phyloP scores from a whole-genome alignment of 2,329 filamentous ascomycete genomes.

The Xylaria sp. region DNA sequence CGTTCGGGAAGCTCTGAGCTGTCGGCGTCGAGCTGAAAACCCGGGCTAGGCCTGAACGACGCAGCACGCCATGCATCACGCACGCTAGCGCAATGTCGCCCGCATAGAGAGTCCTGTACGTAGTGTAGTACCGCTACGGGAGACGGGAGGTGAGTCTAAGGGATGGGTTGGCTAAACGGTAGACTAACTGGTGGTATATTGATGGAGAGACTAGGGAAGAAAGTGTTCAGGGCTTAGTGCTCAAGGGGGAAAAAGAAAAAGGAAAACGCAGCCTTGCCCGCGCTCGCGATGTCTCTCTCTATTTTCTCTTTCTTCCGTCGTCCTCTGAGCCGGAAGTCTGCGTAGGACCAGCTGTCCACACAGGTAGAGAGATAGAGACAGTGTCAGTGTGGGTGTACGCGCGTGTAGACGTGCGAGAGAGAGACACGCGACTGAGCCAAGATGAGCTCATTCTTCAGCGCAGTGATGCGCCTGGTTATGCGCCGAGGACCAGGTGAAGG shows the following conservation, averaged over 20 bases:
- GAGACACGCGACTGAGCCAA: constrained; percentile 7
- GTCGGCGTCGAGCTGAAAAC: constrained; percentile 30
- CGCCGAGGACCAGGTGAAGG: constrained; percentile 36
- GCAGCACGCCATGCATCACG: constrained; percentile 21
- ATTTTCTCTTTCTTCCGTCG: neutral
- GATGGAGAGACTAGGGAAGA: neutral
- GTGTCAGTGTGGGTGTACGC: no score
- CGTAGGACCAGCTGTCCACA: constrained; percentile 10
- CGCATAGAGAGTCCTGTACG: neutral
- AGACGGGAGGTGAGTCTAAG: neutral
- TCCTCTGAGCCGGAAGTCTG: neutral
- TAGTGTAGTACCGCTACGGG: no score
- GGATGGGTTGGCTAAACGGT: neutral
- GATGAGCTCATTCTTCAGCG: constrained; percentile 43
- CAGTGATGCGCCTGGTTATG: constrained; percentile 36
- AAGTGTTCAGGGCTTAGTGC: neutral
- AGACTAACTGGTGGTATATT: neutral
- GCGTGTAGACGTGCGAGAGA: neutral
- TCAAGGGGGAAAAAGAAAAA: neutral
- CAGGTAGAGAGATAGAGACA: neutral
- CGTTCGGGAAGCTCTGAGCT: constrained; percentile 28
- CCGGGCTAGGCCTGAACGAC: constrained; percentile 18
- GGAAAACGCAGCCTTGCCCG: neutral
- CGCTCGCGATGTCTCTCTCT: constrained; percentile 6
- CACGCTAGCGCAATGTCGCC: constrained; percentile 15